Evolutionary conservation across 352 stramenopile species (phyloP).

Genomic region (Nothophytophthora sp.): DNA sequence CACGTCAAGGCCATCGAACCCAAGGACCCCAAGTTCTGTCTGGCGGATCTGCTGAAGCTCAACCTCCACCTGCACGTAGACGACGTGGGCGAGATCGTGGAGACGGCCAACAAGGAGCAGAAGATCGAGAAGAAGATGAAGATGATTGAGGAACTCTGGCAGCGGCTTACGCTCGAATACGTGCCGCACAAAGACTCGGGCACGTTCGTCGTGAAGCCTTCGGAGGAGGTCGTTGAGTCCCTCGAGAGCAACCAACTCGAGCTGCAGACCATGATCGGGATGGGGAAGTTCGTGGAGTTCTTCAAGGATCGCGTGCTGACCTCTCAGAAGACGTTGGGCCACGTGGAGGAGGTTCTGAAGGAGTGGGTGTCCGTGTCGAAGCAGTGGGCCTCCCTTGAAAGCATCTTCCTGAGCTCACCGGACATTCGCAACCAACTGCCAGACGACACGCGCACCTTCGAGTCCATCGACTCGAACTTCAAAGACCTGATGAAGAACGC

Average conservation of each 20-base stretch:
- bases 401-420: conserved; percentile 87
- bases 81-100: conserved; percentile 86
- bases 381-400: conserved; percentile 88
- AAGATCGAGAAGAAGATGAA: conserved; percentile 92
- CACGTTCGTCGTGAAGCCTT: conserved; percentile 86
- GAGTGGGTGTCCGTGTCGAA: conserved; percentile 89
- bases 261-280: conserved; percentile 88
- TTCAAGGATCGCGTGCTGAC: conserved; percentile 85
- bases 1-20: conserved; percentile 89
- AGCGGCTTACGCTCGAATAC: conserved; percentile 81
- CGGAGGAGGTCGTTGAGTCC: conserved; percentile 84
- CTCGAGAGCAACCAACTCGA: conserved; percentile 88
- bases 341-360: conserved; percentile 88
- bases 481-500: conserved; percentile 92
- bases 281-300: conserved; percentile 92
- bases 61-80: conserved; percentile 84
- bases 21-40: conserved; percentile 79
- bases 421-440: conserved; percentile 89
- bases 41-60: conserved; percentile 86
- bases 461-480: conserved; percentile 90
- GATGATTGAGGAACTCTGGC: conserved; percentile 89
- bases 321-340: conserved; percentile 79
- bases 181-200: conserved; percentile 87
- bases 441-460: conserved; percentile 86
- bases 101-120: conserved; percentile 89